These are phyloP conservation scores for Ceratocystis cubensis DNA, from an alignment of 2,329 filamentous ascomycete genomes.

Conservation along the genomic window DNA sequence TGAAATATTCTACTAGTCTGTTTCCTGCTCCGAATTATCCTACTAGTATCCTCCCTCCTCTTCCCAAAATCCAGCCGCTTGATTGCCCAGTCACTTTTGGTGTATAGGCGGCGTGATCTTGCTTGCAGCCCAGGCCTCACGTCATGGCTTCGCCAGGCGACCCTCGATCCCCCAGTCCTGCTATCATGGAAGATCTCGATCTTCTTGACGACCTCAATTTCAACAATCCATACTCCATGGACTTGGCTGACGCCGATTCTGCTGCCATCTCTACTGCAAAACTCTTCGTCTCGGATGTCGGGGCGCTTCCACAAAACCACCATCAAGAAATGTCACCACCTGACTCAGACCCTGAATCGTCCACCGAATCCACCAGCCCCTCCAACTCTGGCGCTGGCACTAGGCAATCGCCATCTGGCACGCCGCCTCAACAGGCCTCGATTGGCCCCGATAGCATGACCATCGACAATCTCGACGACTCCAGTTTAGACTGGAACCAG, in stretches of 20 bases:
- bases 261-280: conserved; percentile 11
- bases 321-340: conserved; percentile 20
- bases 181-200: conserved; percentile 20
- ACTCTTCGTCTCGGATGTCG: conserved; percentile 16
- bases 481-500: conserved; percentile 16
- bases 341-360: conserved; percentile 21
- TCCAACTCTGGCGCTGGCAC: conserved; percentile 17
- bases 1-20: background rate
- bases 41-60: background rate
- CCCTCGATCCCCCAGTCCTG: conserved; percentile 18
- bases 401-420: conserved; percentile 19
- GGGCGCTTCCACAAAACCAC: conserved; percentile 14
- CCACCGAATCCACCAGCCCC: conserved; percentile 18
- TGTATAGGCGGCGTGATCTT: conserved; percentile 11
- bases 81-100: conserved; percentile 10
- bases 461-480: conserved; percentile 17
- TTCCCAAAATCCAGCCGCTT: background rate
- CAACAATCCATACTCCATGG: conserved; percentile 18
- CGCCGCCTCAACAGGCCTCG: conserved; percentile 16
- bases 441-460: conserved; percentile 13
- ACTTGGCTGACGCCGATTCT: conserved; percentile 10
- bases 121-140: background rate
- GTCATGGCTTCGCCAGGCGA: conserved; percentile 20
- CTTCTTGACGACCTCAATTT: conserved; percentile 18
- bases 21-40: background rate